Base-by-base conservation (phyloP, 2,329 filamentous ascomycete species). In the Ilyonectria robusta region DNA sequence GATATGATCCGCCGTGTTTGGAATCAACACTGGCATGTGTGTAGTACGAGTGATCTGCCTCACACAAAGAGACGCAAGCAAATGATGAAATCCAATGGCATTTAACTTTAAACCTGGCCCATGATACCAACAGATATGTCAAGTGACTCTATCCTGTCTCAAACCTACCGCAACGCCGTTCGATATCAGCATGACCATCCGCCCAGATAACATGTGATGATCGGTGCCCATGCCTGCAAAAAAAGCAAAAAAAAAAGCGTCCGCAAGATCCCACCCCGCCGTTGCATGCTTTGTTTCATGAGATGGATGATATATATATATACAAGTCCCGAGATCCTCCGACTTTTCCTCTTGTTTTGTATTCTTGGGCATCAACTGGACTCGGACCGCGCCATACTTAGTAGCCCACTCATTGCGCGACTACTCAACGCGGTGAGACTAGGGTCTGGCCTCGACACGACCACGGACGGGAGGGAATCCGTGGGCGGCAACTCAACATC, bases 351-450 rank as follows among this genome's bases (percentile, higher is more conserved):
- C 5, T 47, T 31, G 17, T n/a, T 35, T 42, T 17, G 17, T 17
- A 5, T 31, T 44, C 6, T 2, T 53, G 46, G 44, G 58, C 44
- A 58, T 59, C 37, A 68, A 37, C 47, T 65, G 2, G 55, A 55
- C 7, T 26, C 44, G 10, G 76, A 73, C 63, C 78, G 77, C 23
- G 81, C 79, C 29, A 89, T 77, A 67, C 84, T 85, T 67, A 89
- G 72, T 70, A 91, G 74, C 8, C 85, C 87, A 72, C 84, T 85
- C 13, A 84, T 87, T 9, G 87, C 87, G 50, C 83, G 81, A 4
- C 83, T 86, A 64, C 83, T 83, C 42, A 85, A 79, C 19, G 81
- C 83, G 74, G 82, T 86, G 67, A 81, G n/a, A 31, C 10, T 23
- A 23, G 47, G 19, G 33, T 23, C 46, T 31, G 21, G 59, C 40